A percentile compares a stretch with the other conserved stretches of the same genome.
Evolutionary conservation across 83 land plant genomes (phyloP).

Genomic region (Picea engelmannii): DNA sequence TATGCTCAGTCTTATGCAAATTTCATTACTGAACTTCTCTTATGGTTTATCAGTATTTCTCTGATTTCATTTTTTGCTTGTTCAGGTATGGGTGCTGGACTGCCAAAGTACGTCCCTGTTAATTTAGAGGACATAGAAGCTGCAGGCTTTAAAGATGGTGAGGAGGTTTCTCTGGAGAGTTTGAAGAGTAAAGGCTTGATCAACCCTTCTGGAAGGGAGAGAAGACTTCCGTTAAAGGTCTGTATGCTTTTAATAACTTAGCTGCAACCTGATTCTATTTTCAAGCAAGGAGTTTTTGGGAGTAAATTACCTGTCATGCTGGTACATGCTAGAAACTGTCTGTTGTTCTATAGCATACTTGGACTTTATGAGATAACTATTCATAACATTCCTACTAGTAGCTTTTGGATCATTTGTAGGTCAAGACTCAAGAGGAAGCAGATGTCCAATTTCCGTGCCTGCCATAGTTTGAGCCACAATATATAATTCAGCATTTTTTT

Average conservation of each 20-base stretch:
- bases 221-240: conserved; percentile 88
- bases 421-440: no score
- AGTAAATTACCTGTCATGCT: no score
- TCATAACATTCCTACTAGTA: neutral
- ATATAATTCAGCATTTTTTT: neutral
- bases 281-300: neutral
- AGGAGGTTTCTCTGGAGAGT: conserved; percentile 90
- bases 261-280: neutral
- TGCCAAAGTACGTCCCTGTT: conserved; percentile 91
- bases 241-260: neutral
- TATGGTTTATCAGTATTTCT: no score
- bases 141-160: conserved; percentile 84
- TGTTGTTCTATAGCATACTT: conserved; percentile 1
- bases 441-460: neutral
- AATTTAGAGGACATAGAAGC: conserved; percentile 79
- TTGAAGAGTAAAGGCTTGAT: conserved; percentile 81
- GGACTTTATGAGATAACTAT: neutral
- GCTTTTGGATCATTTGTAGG: neutral
- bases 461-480: neutral
- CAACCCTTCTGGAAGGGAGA: conserved; percentile 94
- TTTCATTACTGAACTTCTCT: neutral
- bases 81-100: conserved; percentile 90
- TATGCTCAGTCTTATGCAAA: neutral
- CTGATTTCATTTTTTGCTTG: neutral
- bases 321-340: neutral